phyloP scores from a whole-genome alignment of 352 stramenopile species.

The Phytopythium montanum region DNA sequence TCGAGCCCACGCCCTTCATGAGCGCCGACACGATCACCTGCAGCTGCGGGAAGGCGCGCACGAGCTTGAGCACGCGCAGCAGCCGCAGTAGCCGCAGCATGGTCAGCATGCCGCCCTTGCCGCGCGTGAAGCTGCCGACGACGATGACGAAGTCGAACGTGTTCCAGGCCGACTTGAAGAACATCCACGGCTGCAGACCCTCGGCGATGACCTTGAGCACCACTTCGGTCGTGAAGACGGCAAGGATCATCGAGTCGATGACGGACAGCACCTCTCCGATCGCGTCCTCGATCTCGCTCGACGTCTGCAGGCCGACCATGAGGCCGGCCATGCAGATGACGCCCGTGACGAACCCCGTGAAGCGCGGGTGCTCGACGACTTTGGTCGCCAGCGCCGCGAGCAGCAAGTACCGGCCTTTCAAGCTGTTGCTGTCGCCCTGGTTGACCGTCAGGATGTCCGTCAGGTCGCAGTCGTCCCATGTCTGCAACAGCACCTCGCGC shows the following conservation, averaged over 20 bases:
- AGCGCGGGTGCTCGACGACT: constrained; percentile 52
- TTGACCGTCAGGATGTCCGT: constrained; percentile 56
- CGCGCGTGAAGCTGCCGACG: constrained; percentile 59
- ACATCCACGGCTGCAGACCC: constrained; percentile 72
- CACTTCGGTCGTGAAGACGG: constrained; percentile 74
- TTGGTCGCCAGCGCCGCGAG: constrained; percentile 35
- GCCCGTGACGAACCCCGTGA: constrained; percentile 69
- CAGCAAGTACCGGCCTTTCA: constrained; percentile 53
- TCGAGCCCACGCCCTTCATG: constrained; percentile 84
- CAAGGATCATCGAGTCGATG: constrained; percentile 66
- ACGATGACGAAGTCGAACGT: constrained; percentile 87
- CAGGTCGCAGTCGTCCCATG: constrained; percentile 70
- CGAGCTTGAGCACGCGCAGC: constrained; percentile 85
- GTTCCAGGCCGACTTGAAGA: constrained; percentile 75
- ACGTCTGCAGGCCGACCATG: constrained; percentile 81
- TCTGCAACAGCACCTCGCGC: constrained; percentile 69
- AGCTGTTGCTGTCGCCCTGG: constrained; percentile 35
- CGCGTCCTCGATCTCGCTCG: constrained; percentile 37
- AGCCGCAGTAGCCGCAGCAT: constrained; percentile 82
- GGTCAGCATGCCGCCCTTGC: constrained; percentile 73
- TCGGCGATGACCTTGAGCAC: constrained; percentile 76
- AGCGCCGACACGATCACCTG: constrained; percentile 89
- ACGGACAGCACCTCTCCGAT: constrained; percentile 39
- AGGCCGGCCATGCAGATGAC: constrained; percentile 74
- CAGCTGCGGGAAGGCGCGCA: constrained; percentile 82